A percentile compares a stretch with the other conserved stretches of the same genome.
Conservation (phyloP, 2,329 filamentous ascomycete species). For the Aspergillus carbonarius region DNA sequence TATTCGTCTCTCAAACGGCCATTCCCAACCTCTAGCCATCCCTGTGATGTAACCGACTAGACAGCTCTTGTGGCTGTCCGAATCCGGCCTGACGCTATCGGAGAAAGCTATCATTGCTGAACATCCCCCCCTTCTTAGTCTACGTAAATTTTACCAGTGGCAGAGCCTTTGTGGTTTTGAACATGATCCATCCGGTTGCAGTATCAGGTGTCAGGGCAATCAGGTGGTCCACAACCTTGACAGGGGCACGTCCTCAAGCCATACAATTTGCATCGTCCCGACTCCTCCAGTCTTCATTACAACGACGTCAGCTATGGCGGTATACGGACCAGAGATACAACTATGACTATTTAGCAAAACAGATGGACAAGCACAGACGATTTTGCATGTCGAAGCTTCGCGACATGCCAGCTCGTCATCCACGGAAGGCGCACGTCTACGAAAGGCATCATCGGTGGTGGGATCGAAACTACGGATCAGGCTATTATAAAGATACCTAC, state of each 20-base stretch:
- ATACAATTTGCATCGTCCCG: background rate
- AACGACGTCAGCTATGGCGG: conserved; percentile 13
- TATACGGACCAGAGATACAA: conserved; percentile 3
- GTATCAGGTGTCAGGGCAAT: background rate
- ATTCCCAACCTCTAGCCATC: background rate
- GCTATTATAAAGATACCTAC: background rate
- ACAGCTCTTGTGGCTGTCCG: background rate
- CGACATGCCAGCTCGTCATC: background rate
- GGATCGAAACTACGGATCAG: conserved; percentile 16
- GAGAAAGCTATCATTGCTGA: background rate
- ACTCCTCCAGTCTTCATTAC: background rate
- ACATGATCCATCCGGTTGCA: background rate
- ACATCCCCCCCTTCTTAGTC: background rate
- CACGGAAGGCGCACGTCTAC: conserved; percentile 1
- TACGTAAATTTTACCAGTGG: background rate
- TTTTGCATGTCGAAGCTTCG: background rate
- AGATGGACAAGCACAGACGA: conserved; percentile 6
- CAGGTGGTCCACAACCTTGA: background rate
- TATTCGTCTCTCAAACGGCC: background rate
- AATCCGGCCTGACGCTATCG: background rate
- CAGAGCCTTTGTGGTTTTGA: background rate
- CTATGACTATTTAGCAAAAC: background rate
- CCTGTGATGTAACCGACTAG: background rate
- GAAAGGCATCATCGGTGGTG: conserved; percentile 15
- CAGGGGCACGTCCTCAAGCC: background rate